Base-by-base conservation (phyloP, 2,329 filamentous ascomycete genomes). In the Metarhizium sp. region DNA sequence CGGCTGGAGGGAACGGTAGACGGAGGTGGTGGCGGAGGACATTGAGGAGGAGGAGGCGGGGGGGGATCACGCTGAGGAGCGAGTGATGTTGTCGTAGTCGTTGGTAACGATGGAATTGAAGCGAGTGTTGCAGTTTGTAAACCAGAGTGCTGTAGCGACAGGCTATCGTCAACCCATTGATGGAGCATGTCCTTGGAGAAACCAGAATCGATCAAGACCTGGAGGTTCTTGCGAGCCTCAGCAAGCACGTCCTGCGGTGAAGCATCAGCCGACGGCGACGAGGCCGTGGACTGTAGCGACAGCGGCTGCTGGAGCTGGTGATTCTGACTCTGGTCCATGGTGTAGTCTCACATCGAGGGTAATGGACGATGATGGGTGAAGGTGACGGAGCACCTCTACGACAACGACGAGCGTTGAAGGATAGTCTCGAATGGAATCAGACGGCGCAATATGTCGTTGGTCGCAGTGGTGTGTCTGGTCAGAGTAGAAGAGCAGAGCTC, bases 161-260 rank as follows among this genome's bases (percentile, higher is more conserved):
- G 67, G 60, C 67, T 68, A 52, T 69, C 66, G 54, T 73, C 71
- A 54, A 73, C 70, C 66, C 68, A 71, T 64, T 73, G 71, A 56
- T 73, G 71, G 32, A 73, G 67, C 45, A 71, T 62, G 55, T 75
- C 73, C 61, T 70, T 72, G 52, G 73, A 75, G 10, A 76, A 61
- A 48, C 73, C 73, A 16, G 73, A 73, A 57, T 75, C 73, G 59
- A 76, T 76, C 59, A 76, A 63, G 49, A 70, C 70, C 64, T 76
- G 73, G 6, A 76, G 68, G 56, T 75, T 75, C 62, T 74, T 73
- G 49, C 73, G 66, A 48, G 73, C 73, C 63, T 76, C 73, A 20
- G 69, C 71, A 55, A 76, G 68, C 53, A 75, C 70, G 65, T 76
- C 70, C 58, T 74, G 72, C 16, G 73, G 67, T 25, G 69, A 71